Percentiles rank a stretch among this genome's conserved stretches.
phyloP scores from a whole-genome alignment of 352 stramenopile genomes.

The Globisporangium viniferum region DNA sequence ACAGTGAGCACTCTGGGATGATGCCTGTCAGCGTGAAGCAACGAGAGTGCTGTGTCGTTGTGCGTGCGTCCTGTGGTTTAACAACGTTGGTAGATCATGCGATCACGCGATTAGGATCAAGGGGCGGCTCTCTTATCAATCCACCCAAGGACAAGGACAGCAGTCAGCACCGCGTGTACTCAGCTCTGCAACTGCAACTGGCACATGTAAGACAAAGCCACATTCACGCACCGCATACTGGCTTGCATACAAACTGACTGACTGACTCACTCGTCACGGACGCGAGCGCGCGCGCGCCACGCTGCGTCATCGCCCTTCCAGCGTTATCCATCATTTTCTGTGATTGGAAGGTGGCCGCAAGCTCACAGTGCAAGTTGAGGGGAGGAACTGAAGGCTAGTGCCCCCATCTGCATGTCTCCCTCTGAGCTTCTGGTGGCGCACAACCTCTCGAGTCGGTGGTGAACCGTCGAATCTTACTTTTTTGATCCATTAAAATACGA shows the following conservation, averaged over 20 bases:
- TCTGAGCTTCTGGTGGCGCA: background rate
- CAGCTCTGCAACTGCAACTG: background rate
- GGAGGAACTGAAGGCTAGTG: background rate
- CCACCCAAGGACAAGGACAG: background rate
- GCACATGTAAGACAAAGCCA: background rate
- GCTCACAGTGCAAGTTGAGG: background rate
- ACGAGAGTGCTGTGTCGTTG: no score
- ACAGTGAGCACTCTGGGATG: no score
- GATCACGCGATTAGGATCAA: no score
- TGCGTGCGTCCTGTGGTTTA: no score
- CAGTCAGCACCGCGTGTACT: background rate
- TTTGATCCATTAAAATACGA: background rate
- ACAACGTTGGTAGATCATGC: no score
- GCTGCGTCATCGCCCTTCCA: background rate
- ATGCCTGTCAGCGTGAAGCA: no score
- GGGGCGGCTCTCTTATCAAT: no score
- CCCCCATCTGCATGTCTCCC: constrained; percentile 1
- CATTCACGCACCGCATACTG: background rate
- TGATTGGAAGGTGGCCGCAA: constrained; percentile 4
- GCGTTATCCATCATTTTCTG: constrained; percentile 3
- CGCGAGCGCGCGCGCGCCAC: background rate
- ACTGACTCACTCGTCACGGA: background rate
- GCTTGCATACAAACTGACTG: background rate
- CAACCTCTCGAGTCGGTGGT: background rate
- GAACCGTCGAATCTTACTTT: background rate